Evolutionary conservation across 768 basidiomycete genomes (phyloP).

Genomic region (Epithele typhae): DNA sequence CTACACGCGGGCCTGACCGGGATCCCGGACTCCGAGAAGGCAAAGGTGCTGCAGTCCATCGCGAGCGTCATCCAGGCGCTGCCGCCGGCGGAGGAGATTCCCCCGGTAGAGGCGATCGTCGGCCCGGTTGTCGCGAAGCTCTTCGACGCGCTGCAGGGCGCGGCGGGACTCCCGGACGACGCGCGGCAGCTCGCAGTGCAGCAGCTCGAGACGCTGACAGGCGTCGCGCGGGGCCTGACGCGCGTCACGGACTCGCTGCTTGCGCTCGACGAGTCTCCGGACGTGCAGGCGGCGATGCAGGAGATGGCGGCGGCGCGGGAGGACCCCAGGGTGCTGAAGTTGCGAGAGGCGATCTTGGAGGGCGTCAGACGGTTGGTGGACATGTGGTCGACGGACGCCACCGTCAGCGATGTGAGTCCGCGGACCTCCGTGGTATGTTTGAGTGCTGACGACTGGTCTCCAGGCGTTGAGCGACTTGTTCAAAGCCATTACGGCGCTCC

Average conservation of each 20-base stretch:
- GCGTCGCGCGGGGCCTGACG: constrained; percentile 85
- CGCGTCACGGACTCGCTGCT: constrained; percentile 64
- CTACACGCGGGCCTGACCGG: constrained; percentile 71
- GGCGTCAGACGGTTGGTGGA: constrained; percentile 60
- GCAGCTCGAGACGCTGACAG: constrained; percentile 77
- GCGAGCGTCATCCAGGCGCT: constrained; percentile 92
- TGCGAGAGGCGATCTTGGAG: constrained; percentile 64
- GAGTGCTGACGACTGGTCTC: background rate
- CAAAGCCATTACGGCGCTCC: constrained; percentile 81
- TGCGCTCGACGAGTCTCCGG: constrained; percentile 55
- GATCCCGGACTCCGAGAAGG: constrained; percentile 81
- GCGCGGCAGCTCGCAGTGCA: constrained; percentile 60
- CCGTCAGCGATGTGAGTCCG: constrained; percentile 65
- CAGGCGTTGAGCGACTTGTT: constrained; percentile 80
- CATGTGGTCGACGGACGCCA: constrained; percentile 77
- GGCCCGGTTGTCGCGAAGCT: constrained; percentile 71
- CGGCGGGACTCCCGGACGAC: constrained; percentile 68
- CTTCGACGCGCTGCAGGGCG: constrained; percentile 52
- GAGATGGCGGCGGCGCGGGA: constrained; percentile 56
- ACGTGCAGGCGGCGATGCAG: constrained; percentile 45
- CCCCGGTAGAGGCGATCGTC: constrained; percentile 77
- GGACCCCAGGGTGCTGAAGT: constrained; percentile 54
- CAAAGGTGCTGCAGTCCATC: constrained; percentile 89
- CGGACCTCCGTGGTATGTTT: background rate
- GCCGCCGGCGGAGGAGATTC: constrained; percentile 71